Conservation (phyloP, 2,329 filamentous ascomycete species). For the Tolypocladium cylindrosporum region DNA sequence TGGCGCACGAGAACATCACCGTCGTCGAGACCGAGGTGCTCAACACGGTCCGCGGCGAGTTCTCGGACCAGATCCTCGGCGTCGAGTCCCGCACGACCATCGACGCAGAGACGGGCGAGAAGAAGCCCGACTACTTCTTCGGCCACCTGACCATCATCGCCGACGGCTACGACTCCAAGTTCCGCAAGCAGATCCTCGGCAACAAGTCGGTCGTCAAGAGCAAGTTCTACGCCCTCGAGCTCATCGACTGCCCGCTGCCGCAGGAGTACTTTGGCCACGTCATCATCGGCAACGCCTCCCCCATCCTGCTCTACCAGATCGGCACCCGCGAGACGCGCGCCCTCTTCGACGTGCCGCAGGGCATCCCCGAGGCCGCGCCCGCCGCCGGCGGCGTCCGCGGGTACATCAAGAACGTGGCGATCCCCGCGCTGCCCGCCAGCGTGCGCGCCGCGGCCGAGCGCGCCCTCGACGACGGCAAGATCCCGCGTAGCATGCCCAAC, state of each 20-base stretch:
- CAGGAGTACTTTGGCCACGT: slow-evolving; percentile 74
- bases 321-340: slow-evolving; percentile 88
- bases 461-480: slow-evolving; percentile 67
- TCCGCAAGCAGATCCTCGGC: slow-evolving; percentile 69
- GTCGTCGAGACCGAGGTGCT: slow-evolving; percentile 84
- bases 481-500: slow-evolving; percentile 86
- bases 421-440: slow-evolving; percentile 64
- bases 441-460: slow-evolving; percentile 64
- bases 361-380: slow-evolving; percentile 61
- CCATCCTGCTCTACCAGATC: slow-evolving; percentile 92
- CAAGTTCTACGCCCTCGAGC: slow-evolving; percentile 88
- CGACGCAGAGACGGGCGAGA: slow-evolving; percentile 43
- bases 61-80: slow-evolving; percentile 66
- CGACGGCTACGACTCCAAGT: slow-evolving; percentile 88
- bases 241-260: slow-evolving; percentile 78
- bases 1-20: slow-evolving; percentile 70
- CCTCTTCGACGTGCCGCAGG: slow-evolving; percentile 77
- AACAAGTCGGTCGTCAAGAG: slow-evolving; percentile 61
- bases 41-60: slow-evolving; percentile 60
- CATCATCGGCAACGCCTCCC: slow-evolving; percentile 64
- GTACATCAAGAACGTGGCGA: slow-evolving; percentile 69
- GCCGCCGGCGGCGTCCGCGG: slow-evolving; percentile 73
- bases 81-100: slow-evolving; percentile 60
- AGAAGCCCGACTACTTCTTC: slow-evolving; percentile 69
- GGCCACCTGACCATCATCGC: slow-evolving; percentile 79